These are phyloP conservation scores for Lactifluus echinatus DNA, from an alignment of 768 basidiomycete species.

Conservation along the genomic window DNA sequence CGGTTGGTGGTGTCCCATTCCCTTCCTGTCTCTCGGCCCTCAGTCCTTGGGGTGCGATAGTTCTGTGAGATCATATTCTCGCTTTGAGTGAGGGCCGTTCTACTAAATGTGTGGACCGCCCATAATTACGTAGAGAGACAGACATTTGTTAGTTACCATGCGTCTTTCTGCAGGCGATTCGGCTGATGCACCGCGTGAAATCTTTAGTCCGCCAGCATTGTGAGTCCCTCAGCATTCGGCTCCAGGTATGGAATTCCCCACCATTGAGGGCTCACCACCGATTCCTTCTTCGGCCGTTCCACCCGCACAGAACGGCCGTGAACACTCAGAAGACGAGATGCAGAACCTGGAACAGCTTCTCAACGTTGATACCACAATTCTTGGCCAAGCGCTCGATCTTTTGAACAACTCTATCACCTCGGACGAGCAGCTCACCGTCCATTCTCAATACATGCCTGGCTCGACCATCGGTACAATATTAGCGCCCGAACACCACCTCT, in stretches of 20 bases:
- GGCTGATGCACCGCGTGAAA: background rate
- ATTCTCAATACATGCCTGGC: constrained; percentile 73
- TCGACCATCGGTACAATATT: constrained; percentile 66
- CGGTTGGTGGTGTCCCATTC: constrained; percentile 39
- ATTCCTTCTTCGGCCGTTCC: background rate
- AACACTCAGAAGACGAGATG: constrained; percentile 19
- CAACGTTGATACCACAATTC: constrained; percentile 55
- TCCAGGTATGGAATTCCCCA: background rate
- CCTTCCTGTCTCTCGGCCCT: constrained; percentile 68
- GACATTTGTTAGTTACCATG: constrained; percentile 1
- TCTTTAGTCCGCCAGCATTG: background rate
- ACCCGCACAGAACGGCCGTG: constrained; percentile 6
- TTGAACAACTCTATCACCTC: constrained; percentile 55
- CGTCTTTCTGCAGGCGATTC: background rate
- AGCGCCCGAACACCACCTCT: background rate
- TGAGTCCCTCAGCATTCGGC: background rate
- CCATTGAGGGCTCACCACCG: background rate
- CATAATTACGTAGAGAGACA: constrained; percentile 82
- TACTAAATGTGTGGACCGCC: constrained; percentile 39
- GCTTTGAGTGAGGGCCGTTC: constrained; percentile 20
- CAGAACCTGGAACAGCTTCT: constrained; percentile 44
- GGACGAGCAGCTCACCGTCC: constrained; percentile 59
- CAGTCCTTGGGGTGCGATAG: constrained; percentile 28
- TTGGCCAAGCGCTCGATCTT: constrained; percentile 67
- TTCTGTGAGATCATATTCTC: constrained; percentile 54